Base-by-base conservation (phyloP, 2,329 filamentous ascomycete species). In the Calonectria honghensis region DNA sequence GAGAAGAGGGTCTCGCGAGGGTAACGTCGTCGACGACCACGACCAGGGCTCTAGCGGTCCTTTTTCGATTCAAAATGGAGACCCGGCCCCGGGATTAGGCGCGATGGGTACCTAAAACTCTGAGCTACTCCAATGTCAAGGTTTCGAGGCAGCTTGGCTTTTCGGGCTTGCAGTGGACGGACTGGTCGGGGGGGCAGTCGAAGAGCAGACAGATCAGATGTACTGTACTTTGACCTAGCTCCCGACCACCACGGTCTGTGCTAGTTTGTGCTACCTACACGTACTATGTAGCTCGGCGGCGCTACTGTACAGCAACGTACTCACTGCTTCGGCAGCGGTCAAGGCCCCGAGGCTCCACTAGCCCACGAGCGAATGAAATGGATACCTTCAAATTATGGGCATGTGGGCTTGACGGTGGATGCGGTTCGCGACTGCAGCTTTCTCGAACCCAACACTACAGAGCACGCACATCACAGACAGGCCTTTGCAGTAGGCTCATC, bases 51-150 rank as follows among this genome's bases (percentile, higher is more conserved):
- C 72, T 72, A 69, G 71, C 50, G 72, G 66, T 73, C 72, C 57
- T 69, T 65, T 76, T 79, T 78, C 66, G 75, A 79, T 79, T 71
- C 73, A 77, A 63, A 63, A 79, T 76, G 77, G 68, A 70, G 76
- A 72, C 74, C 72, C 70, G 75, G 66, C 70, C 59, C 65, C 77
- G 70, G 59, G 68, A 74, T 65, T 27, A 39, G 70, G 67, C 52
- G 66, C 41, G 66, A 73, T 73, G 61, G 76, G 72, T 72, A 75
- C 74, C 75, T 72, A 63, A 63, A 74, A 74, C 72, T 52, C 64
- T 45, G 54, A 68, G 37, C 13, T 59, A 68, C 66, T 52, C 32
- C 10, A 68, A n/a, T 52, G 32, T 68, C 65, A 65, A 65, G 65
- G 65, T 70, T 50, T 52, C 24, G 32, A 37, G 45, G 54, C 29